Percentiles rank a stretch among this genome's conserved stretches.
Evolutionary conservation across 2,329 filamentous ascomycete genomes (phyloP).

Genomic region (Diaporthe humulicola): DNA sequence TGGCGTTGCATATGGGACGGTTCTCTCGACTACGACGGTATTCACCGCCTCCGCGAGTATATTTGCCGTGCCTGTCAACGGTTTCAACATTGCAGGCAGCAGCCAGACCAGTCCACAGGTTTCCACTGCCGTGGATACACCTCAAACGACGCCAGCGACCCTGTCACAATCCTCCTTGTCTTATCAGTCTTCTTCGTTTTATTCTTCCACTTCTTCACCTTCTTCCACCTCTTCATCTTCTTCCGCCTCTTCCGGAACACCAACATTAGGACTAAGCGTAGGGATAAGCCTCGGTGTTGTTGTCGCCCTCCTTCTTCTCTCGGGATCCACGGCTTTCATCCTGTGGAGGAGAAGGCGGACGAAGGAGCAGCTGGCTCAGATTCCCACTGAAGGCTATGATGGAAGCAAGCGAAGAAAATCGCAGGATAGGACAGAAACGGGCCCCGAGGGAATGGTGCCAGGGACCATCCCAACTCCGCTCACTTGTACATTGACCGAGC

Average conservation of each 20-base stretch:
- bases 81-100: background rate
- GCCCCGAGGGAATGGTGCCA: background rate
- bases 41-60: background rate
- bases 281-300: background rate
- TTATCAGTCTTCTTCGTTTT: background rate
- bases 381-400: background rate
- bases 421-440: background rate
- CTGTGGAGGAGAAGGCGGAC: background rate
- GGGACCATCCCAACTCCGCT: no score
- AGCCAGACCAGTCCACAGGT: background rate
- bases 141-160: background rate
- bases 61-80: background rate
- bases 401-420: background rate
- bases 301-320: background rate
- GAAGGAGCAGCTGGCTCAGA: background rate
- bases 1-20: background rate
- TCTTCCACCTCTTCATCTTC: background rate
- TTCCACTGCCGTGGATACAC: background rate
- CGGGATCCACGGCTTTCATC: background rate
- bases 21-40: background rate
- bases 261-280: background rate
- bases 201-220: background rate
- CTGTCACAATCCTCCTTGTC: background rate
- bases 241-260: background rate
- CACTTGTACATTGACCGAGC: background rate